Evolutionary conservation across 1,284 basidiomycete species (phyloP).

Genomic region (Salmacisia buchloeana): DNA sequence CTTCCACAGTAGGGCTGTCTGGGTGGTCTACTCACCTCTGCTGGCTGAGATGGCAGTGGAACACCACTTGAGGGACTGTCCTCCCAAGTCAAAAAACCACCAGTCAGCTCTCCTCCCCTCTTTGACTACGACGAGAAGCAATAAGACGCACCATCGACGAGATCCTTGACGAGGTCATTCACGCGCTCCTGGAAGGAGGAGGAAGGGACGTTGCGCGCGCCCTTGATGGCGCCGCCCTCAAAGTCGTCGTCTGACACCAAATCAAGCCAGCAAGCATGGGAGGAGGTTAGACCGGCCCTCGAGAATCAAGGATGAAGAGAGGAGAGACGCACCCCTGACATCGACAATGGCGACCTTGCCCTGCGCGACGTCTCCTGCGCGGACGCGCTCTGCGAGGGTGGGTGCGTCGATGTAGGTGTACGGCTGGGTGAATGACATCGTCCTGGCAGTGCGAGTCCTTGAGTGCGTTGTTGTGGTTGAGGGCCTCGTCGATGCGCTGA

Average conservation of each 20-base stretch:
- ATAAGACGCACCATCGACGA: background rate
- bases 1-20: background rate
- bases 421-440: constrained; percentile 33
- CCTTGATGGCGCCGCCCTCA: constrained; percentile 49
- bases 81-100: background rate
- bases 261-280: background rate
- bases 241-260: constrained; percentile 46
- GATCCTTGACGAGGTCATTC: constrained; percentile 31
- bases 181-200: constrained; percentile 34
- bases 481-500: too few species aligned
- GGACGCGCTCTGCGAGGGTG: constrained; percentile 22
- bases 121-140: background rate
- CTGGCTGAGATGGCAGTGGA: constrained; percentile 51
- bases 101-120: too few species aligned
- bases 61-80: constrained; percentile 38
- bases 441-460: too few species aligned
- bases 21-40: constrained; percentile 20
- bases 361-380: constrained; percentile 12
- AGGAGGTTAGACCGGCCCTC: background rate
- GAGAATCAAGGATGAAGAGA: background rate
- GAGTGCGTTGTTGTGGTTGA: too few species aligned
- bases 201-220: constrained; percentile 39
- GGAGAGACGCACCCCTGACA: constrained; percentile 30
- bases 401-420: constrained; percentile 40
- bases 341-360: constrained; percentile 40